Evolutionary conservation across 257 asterid genomes (phyloP).

Genomic region (Nicotiana knightiana): DNA sequence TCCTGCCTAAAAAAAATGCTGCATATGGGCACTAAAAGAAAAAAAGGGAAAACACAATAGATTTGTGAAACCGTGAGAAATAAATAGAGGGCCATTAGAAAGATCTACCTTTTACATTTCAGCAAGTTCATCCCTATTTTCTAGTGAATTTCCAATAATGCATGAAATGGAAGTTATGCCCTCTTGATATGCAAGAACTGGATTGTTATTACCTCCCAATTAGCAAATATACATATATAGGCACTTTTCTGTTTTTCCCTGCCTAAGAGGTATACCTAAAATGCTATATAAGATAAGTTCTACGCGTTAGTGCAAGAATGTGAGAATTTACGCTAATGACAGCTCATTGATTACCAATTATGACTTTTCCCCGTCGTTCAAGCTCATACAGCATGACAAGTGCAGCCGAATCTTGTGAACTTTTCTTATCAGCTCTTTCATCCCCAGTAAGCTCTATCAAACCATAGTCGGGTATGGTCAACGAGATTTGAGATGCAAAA

Average conservation of each 20-base stretch:
- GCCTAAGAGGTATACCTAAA: not conserved
- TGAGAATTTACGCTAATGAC: not conserved
- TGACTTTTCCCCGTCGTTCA: conserved; percentile 46
- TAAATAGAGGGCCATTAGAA: not conserved
- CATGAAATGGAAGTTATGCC: not conserved
- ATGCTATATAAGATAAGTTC: not conserved
- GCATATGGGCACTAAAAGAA: not conserved
- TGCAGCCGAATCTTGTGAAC: conserved; percentile 88
- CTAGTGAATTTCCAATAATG: conserved; percentile 1
- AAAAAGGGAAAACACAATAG: not conserved
- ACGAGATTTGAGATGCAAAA: conserved; percentile 58
- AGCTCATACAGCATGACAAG: conserved; percentile 60
- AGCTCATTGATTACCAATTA: conserved; percentile 18
- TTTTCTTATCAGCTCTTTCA: conserved; percentile 72
- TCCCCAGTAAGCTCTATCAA: conserved; percentile 56
- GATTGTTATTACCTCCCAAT: not conserved
- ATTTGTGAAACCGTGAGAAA: not conserved
- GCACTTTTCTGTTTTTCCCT: not conserved
- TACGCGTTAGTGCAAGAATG: not conserved
- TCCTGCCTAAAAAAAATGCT: not conserved
- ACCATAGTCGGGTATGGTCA: conserved; percentile 61
- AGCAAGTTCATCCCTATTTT: not conserved
- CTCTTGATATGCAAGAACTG: not conserved
- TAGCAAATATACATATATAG: not conserved
- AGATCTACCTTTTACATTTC: not conserved